Evolutionary conservation across 2,329 filamentous ascomycete species (phyloP).

Genomic region (Phialophora tarda): DNA sequence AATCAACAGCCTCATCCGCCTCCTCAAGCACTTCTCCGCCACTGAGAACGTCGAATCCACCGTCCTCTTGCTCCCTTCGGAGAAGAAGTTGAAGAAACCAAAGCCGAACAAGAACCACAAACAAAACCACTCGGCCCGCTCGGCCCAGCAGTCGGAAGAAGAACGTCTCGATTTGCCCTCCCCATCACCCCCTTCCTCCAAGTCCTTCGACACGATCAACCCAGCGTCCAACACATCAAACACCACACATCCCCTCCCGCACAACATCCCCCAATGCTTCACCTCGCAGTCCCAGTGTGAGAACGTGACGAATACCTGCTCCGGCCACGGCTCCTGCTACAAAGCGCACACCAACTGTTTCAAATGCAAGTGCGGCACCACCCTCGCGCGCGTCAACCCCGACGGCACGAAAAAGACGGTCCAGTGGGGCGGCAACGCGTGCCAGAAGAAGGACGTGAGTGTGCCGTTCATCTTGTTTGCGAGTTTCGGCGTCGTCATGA

Average conservation of each 20-base stretch:
- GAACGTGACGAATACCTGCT: slow-evolving; percentile 76
- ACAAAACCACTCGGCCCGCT: slow-evolving; percentile 28
- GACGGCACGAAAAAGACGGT: slow-evolving; percentile 65
- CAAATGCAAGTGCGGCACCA: slow-evolving; percentile 74
- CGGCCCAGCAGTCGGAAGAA: slow-evolving; percentile 29
- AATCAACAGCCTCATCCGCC: slow-evolving; percentile 33
- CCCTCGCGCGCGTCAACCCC: slow-evolving; percentile 54
- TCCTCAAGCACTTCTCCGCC: slow-evolving; percentile 55
- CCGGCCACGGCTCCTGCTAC: slow-evolving; percentile 77
- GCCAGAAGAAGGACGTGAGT: slow-evolving; percentile 90
- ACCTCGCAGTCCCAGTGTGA: slow-evolving; percentile 70
- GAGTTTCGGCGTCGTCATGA: slow-evolving; percentile 72
- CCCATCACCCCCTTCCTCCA: slow-evolving; percentile 43
- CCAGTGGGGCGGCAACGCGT: slow-evolving; percentile 83
- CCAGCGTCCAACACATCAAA: slow-evolving; percentile 42
- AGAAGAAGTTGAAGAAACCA: slow-evolving; percentile 18
- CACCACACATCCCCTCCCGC: slow-evolving; percentile 45
- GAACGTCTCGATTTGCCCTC: slow-evolving; percentile 42
- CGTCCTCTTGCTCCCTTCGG: slow-evolving; percentile 59
- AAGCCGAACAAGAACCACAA: slow-evolving; percentile 30
- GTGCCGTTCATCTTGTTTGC: slow-evolving; percentile 86
- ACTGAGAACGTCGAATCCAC: slow-evolving; percentile 62
- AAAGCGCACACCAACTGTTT: slow-evolving; percentile 75
- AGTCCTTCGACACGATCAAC: slow-evolving; percentile 46
- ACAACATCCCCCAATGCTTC: slow-evolving; percentile 75